Evolutionary conservation across 2,329 filamentous ascomycete genomes (phyloP).

Genomic region (Bipolaris zeicola): DNA sequence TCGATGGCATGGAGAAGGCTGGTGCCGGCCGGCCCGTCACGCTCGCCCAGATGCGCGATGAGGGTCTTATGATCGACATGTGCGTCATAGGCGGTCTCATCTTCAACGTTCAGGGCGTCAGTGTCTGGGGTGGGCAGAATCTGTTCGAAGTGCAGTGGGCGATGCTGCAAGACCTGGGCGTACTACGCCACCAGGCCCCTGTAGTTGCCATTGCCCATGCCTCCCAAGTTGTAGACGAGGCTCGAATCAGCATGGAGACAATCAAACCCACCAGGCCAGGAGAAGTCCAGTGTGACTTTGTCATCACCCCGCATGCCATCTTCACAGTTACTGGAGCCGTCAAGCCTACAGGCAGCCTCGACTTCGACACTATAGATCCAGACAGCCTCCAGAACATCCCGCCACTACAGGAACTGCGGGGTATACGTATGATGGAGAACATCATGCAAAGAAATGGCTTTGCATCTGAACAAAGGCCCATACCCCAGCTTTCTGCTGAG

Average conservation of each 20-base stretch:
- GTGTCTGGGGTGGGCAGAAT: conserved; percentile 51
- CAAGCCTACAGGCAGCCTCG: conserved; percentile 46
- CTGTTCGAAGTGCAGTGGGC: conserved; percentile 55
- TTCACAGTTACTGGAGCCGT: conserved; percentile 34
- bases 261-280: conserved; percentile 38
- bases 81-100: conserved; percentile 51
- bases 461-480: conserved; percentile 6
- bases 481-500: conserved; percentile 25
- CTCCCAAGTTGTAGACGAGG: conserved; percentile 51
- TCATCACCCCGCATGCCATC: conserved; percentile 46
- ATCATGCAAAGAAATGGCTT: conserved; percentile 38
- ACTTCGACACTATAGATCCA: conserved; percentile 48
- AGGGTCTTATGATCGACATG: conserved; percentile 40
- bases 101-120: conserved; percentile 48
- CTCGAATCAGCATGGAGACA: conserved; percentile 23
- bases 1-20: conserved; percentile 53
- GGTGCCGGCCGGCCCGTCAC: conserved; percentile 44
- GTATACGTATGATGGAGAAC: conserved; percentile 45
- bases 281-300: conserved; percentile 52
- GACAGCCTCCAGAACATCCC: conserved; percentile 49
- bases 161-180: conserved; percentile 45
- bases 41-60: conserved; percentile 45
- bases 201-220: conserved; percentile 50
- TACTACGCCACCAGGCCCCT: conserved; percentile 32
- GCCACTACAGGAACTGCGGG: conserved; percentile 44